Conservation (phyloP, 768 basidiomycete genomes). For the Lactarius vividus region DNA sequence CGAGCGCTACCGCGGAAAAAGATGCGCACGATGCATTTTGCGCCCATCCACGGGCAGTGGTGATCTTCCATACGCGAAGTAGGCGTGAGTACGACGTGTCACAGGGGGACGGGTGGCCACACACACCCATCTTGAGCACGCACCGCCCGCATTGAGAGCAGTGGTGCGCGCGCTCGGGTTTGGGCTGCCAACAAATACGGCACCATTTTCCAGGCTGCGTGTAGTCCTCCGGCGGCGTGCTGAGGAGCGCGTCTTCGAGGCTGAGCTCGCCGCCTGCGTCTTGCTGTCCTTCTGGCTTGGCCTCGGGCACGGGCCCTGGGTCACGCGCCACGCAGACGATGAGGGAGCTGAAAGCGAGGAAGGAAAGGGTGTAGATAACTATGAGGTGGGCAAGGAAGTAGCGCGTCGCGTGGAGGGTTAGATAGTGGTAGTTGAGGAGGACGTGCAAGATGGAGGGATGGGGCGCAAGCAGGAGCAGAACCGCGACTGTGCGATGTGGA, state of each 20-base stretch:
- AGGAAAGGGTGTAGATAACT: slow-evolving; percentile 61
- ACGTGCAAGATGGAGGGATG: slow-evolving; percentile 72
- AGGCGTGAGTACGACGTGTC: not conserved
- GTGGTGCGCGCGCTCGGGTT: slow-evolving; percentile 79
- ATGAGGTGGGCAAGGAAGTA: slow-evolving; percentile 54
- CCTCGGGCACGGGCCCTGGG: slow-evolving; percentile 56
- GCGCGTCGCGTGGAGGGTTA: slow-evolving; percentile 46
- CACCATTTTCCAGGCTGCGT: slow-evolving; percentile 66
- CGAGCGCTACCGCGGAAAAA: not conserved
- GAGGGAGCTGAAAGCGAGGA: slow-evolving; percentile 69
- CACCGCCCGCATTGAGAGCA: slow-evolving; percentile 73
- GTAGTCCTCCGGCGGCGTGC: slow-evolving; percentile 43
- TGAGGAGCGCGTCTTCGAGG: slow-evolving; percentile 61
- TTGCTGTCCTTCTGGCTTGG: slow-evolving; percentile 24
- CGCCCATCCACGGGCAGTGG: slow-evolving; percentile 82
- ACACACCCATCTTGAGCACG: slow-evolving; percentile 80
- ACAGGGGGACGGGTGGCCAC: not conserved
- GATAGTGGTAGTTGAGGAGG: slow-evolving; percentile 64
- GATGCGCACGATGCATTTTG: slow-evolving; percentile 66
- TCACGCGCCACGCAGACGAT: slow-evolving; percentile 70
- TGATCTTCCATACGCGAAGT: slow-evolving; percentile 53
- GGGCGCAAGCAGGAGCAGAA: slow-evolving; percentile 62
- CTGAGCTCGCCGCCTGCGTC: slow-evolving; percentile 40
- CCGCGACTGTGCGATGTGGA: slow-evolving; percentile 36
- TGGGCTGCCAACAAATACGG: slow-evolving; percentile 73